A percentile compares a stretch with the other conserved stretches of the same genome.
Evolutionary conservation across 2,329 filamentous ascomycete species (phyloP).

Genomic region (Arachnomyces sp.): DNA sequence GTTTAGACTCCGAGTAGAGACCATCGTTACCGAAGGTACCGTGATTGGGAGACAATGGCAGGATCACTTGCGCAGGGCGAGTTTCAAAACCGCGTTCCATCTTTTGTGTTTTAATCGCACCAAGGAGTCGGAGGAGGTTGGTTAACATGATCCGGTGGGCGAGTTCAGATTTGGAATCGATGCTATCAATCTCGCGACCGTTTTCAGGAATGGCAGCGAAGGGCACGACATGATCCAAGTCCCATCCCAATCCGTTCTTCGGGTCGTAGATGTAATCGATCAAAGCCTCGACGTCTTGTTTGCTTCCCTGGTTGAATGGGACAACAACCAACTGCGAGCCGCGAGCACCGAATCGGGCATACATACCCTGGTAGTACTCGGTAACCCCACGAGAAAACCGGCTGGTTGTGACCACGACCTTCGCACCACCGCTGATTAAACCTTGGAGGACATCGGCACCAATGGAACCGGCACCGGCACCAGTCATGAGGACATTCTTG

Average conservation of each 20-base stretch:
- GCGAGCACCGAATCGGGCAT: conserved; percentile 83
- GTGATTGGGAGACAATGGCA: conserved; percentile 94
- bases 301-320: conserved; percentile 97
- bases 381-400: conserved; percentile 95
- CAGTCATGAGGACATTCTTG: conserved; percentile 97
- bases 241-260: conserved; percentile 96
- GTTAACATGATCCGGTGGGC: conserved; percentile 99
- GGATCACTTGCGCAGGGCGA: conserved; percentile 88
- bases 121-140: conserved; percentile 85
- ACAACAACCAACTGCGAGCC: conserved; percentile 97
- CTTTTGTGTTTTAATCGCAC: conserved; percentile 87
- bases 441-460: conserved; percentile 95
- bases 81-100: conserved; percentile 82
- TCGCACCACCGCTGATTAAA: conserved; percentile 90
- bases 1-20: conserved; percentile 96
- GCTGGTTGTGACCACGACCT: conserved; percentile 93
- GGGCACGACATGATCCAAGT: conserved; percentile 89
- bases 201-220: conserved; percentile 98
- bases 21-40: conserved; percentile 97
- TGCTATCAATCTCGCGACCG: conserved; percentile 90
- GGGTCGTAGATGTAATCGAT: conserved; percentile 94
- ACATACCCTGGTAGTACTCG: conserved; percentile 99
- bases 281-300: conserved; percentile 91
- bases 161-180: conserved; percentile 96
- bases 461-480: conserved; percentile 94